These are phyloP conservation scores for Schizopora paradoxa DNA, from an alignment of 1,284 basidiomycete genomes.

Conservation along the genomic window DNA sequence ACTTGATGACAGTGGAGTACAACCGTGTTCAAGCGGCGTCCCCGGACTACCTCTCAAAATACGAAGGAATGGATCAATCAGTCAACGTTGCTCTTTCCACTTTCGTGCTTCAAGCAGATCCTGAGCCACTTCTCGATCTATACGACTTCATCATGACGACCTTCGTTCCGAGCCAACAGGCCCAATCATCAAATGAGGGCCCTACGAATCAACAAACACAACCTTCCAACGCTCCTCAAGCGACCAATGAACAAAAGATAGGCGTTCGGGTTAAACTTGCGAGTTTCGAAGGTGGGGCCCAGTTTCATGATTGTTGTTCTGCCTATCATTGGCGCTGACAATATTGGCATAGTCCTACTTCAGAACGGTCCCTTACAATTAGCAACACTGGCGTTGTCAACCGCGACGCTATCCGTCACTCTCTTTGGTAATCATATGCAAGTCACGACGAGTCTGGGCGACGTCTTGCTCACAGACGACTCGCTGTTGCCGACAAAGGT, in stretches of 20 bases:
- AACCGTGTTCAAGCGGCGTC: conserved; percentile 77
- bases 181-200: conserved; percentile 19
- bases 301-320: too few relatives aligned
- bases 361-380: conserved; percentile 72
- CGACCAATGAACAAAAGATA: conserved; percentile 57
- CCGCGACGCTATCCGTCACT: conserved; percentile 83
- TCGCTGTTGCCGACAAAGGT: conserved; percentile 47
- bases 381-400: conserved; percentile 87
- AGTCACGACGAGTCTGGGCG: conserved; percentile 83
- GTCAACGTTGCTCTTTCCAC: conserved; percentile 91
- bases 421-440: conserved; percentile 74
- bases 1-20: conserved; percentile 86
- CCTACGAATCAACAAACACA: conserved; percentile 14
- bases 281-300: conserved; percentile 80
- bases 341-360: conserved; percentile 57
- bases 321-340: conserved; percentile 2
- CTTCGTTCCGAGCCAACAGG: conserved; percentile 61
- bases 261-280: conserved; percentile 83
- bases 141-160: conserved; percentile 99
- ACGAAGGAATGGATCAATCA: conserved; percentile 87
- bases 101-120: conserved; percentile 85
- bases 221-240: too few relatives aligned
- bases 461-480: conserved; percentile 82
- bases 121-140: conserved; percentile 86
- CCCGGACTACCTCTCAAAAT: conserved; percentile 80